phyloP scores from a whole-genome alignment of 306 rosid species.

The Purshia tridentata region DNA sequence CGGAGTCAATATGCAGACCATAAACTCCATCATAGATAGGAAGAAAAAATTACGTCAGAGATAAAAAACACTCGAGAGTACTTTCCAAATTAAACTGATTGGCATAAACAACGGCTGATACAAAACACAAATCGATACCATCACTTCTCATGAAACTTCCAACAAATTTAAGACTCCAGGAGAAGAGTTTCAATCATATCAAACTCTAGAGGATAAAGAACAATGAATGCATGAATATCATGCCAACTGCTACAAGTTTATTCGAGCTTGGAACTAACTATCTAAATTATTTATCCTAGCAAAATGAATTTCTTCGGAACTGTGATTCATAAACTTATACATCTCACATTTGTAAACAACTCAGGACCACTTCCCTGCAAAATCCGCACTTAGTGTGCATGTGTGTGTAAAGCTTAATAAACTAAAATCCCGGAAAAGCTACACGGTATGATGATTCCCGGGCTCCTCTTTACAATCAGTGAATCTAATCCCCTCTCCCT shows the following conservation, averaged over 20 bases:
- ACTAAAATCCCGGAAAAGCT: constrained; percentile 33
- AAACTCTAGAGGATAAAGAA: background rate
- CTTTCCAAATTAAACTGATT: no score
- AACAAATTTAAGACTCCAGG: no score
- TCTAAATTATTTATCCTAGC: background rate
- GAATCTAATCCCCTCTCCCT: constrained; percentile 20
- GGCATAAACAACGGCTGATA: no score
- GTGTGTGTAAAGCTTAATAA: constrained; percentile 23
- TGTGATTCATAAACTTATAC: background rate
- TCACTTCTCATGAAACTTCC: no score
- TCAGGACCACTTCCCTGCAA: constrained; percentile 4
- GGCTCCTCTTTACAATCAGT: constrained; percentile 59
- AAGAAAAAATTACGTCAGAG: no score
- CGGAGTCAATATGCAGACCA: no score
- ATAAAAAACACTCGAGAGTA: no score
- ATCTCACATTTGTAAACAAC: background rate
- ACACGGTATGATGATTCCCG: constrained; percentile 37
- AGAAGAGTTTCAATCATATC: no score
- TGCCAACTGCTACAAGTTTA: background rate
- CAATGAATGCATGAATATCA: no score
- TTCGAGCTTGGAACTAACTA: background rate
- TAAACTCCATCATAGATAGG: no score
- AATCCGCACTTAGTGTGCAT: constrained; percentile 7
- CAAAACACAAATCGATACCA: no score
- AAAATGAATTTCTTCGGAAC: constrained; percentile 1